Evolutionary conservation across 371 early-diverging fungal genomes (phyloP).

Genomic region (Nematocida sp.): DNA sequence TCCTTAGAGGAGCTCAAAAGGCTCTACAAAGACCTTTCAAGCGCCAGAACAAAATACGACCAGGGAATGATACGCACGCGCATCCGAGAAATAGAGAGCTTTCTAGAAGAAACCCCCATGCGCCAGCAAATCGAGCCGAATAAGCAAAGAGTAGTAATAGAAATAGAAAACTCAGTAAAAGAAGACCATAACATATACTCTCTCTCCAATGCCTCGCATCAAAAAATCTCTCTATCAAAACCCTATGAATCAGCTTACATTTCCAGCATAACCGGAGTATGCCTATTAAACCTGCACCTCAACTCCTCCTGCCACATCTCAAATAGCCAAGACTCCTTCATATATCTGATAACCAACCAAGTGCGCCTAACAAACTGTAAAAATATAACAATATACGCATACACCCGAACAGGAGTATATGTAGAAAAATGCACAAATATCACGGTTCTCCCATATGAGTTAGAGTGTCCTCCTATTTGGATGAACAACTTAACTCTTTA

Average conservation of each 20-base stretch:
- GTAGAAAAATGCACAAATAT: slow-evolving; percentile 23
- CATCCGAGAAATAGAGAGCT: slow-evolving; percentile 4
- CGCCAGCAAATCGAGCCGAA: neutral
- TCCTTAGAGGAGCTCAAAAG: neutral
- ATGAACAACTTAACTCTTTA: neutral
- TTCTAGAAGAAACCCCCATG: slow-evolving; percentile 1
- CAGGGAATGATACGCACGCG: slow-evolving; percentile 2
- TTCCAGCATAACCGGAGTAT: neutral
- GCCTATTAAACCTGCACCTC: neutral
- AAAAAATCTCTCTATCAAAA: neutral
- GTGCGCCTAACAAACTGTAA: slow-evolving; percentile 1
- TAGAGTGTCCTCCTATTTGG: slow-evolving; percentile 1
- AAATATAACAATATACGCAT: slow-evolving; percentile 24
- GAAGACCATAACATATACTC: neutral
- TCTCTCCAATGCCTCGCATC: neutral
- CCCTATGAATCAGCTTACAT: slow-evolving; percentile 16
- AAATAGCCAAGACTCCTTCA: neutral
- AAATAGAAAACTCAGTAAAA: slow-evolving; percentile 23
- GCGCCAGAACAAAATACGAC: neutral
- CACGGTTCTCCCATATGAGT: neutral
- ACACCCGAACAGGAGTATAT: slow-evolving; percentile 45
- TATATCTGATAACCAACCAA: slow-evolving; percentile 31
- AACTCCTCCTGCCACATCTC: slow-evolving; percentile 14
- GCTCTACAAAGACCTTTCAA: neutral
- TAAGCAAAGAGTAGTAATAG: neutral